A percentile compares a stretch with the other conserved stretches of the same genome.
Evolutionary conservation across 1,139 yeast species (phyloP).

Genomic region (Magnusiomyces suaveolens): DNA sequence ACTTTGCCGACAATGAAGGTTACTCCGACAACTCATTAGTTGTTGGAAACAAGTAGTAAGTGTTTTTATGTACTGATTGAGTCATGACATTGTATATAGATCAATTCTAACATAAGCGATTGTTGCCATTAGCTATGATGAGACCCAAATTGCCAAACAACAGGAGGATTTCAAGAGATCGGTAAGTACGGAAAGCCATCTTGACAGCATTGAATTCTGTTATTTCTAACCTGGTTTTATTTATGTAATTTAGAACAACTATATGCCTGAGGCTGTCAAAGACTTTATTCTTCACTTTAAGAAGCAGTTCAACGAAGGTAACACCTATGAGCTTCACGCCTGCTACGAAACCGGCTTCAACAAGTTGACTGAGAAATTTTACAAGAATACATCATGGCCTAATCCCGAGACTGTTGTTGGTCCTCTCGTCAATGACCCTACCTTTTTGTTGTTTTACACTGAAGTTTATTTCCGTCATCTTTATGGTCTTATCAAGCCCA

Average conservation of each 20-base stretch:
- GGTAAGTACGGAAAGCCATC: slow-evolving; percentile 9
- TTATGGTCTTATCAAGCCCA: slow-evolving; percentile 37
- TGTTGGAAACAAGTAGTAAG: slow-evolving; percentile 16
- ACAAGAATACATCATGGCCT: slow-evolving; percentile 39
- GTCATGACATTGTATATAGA: neutral
- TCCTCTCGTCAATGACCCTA: slow-evolving; percentile 39
- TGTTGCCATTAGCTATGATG: slow-evolving; percentile 23
- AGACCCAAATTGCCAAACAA: slow-evolving; percentile 29
- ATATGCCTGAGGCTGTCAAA: slow-evolving; percentile 38
- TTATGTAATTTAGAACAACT: slow-evolving; percentile 14
- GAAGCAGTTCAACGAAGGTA: slow-evolving; percentile 36
- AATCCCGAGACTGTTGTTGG: slow-evolving; percentile 37
- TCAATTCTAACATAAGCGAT: neutral
- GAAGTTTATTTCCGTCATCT: slow-evolving; percentile 43
- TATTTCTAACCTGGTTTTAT: too few relatives aligned
- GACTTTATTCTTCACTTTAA: slow-evolving; percentile 39
- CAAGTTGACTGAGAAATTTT: slow-evolving; percentile 39
- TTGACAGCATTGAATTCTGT: too few relatives aligned
- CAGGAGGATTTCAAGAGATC: slow-evolving; percentile 28
- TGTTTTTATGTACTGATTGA: neutral
- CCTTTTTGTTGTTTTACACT: slow-evolving; percentile 38
- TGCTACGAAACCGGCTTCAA: slow-evolving; percentile 40
- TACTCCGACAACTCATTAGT: slow-evolving; percentile 14
- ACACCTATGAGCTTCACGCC: slow-evolving; percentile 36
- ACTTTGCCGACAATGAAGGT: slow-evolving; percentile 12